Evolutionary conservation across 768 basidiomycete species (phyloP), one percentile per base, ranked within the genome.

Genomic region (Cyclocybe cylindracea): DNA sequence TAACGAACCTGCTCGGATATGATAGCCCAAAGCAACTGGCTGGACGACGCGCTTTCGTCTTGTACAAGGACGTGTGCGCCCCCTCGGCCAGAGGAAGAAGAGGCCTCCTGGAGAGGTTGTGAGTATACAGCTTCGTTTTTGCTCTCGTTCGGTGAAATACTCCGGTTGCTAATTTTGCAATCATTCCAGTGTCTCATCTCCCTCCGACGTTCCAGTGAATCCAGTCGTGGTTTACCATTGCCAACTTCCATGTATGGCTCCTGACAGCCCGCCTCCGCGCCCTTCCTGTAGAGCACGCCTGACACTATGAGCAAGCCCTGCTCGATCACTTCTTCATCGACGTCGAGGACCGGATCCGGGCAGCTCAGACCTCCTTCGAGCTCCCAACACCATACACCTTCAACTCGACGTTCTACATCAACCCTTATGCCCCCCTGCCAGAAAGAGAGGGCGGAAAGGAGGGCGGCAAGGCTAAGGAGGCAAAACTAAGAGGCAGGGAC

Each of bases 291-390:
- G 77, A 81, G 1, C 78, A 88, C 47, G 90, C 89, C 16, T 72
- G 73, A 58, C 66, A 79, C 53, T 89, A 89, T 71, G 78, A 88
- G 57, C 89, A 95, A 70, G 89, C 78, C 6, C 77, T 98, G 53
- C 79, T 97, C 56, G 94, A 96, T 67, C 94, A 97, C 72, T 97
- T 95, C 74, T 98, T 98, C 77, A 74, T 93, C 58, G 92, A 98
- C 66, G 82, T 92, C 55, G 96, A 98, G 64, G 89, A 91, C 63
- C 88, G 94, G 49, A 84, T 98, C 43, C 87, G 94, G 14, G 73
- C 80, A 46, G 85, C 87, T 5, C 76, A 2, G 5, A 24, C 24
- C 24, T 24, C 66, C 10, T 47, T 66, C 10, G 64, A 67, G 39
- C 75, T 76, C 16, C 56, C 61, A 10, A 54, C 60, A 37, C 78